Percentiles rank a stretch among this genome's conserved stretches.
Evolutionary conservation across 2,329 filamentous ascomycete species (phyloP).

Genomic region (Dichotomopilus funicola): DNA sequence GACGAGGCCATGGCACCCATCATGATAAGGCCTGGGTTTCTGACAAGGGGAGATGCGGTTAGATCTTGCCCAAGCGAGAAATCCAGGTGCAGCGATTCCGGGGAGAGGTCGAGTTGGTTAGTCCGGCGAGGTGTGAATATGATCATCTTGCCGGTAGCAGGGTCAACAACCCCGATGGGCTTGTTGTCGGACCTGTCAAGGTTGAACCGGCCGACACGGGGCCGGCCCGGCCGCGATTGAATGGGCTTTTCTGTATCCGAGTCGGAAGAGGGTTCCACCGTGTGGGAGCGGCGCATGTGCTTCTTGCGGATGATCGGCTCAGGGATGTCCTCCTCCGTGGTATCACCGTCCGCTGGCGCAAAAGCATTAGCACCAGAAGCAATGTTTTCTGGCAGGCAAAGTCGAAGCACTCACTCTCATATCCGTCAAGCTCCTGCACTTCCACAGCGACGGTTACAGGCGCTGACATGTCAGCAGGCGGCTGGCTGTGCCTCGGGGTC

Average conservation of each 20-base stretch:
- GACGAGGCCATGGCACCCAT: constrained; percentile 63
- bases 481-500: constrained; percentile 34
- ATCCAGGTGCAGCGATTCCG: constrained; percentile 48
- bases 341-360: constrained; percentile 51
- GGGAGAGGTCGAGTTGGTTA: constrained; percentile 46
- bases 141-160: constrained; percentile 54
- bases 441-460: constrained; percentile 28
- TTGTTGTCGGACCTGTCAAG: constrained; percentile 49
- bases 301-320: constrained; percentile 45
- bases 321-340: constrained; percentile 54
- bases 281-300: constrained; percentile 31
- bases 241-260: constrained; percentile 44
- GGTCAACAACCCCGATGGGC: constrained; percentile 53
- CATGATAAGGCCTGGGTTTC: constrained; percentile 69
- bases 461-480: constrained; percentile 30
- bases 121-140: constrained; percentile 52
- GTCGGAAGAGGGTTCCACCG: constrained; percentile 38
- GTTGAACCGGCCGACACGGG: constrained; percentile 49
- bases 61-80: constrained; percentile 33
- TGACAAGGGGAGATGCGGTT: constrained; percentile 51
- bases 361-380: constrained; percentile 33
- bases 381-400: constrained; percentile 26
- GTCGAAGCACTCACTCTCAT: constrained; percentile 45
- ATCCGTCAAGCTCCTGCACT: constrained; percentile 46
- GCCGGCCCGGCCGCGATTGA: constrained; percentile 40